These are phyloP conservation scores for Beauveria sp. DNA, from an alignment of 2,329 filamentous ascomycete genomes.

Conservation along the genomic window DNA sequence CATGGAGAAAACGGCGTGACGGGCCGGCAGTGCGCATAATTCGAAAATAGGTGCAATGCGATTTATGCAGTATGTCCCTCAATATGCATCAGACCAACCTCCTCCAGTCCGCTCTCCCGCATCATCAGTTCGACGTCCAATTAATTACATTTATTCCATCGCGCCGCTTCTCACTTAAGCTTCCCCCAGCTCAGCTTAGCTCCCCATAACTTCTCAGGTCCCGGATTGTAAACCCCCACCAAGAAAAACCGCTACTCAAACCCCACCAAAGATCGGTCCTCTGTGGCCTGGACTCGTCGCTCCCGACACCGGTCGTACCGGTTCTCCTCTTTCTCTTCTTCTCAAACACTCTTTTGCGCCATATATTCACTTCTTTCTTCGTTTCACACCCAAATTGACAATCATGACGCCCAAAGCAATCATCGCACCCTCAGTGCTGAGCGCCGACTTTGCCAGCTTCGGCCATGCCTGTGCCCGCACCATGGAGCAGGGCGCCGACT, in stretches of 20 bases:
- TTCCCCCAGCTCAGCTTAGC: background rate
- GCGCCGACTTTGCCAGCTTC: conserved; percentile 87
- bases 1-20: background rate
- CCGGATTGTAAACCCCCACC: background rate
- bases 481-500: conserved; percentile 81
- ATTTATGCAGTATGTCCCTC: no score
- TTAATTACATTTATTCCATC: no score
- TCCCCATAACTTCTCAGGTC: background rate
- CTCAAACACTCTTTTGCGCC: background rate
- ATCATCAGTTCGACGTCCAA: no score
- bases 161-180: no score
- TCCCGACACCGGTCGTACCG: background rate
- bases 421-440: conserved; percentile 96
- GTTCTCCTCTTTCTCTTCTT: background rate
- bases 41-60: no score
- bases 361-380: background rate
- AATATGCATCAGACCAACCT: no score
- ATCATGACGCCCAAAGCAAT: conserved; percentile 84
- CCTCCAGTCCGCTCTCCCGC: no score
- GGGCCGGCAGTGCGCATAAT: no score
- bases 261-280: conserved; percentile 3
- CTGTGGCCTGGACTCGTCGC: background rate
- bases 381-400: background rate
- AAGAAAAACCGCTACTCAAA: background rate
- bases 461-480: conserved; percentile 81